Percentiles rank a stretch among this genome's conserved stretches.
Conservation (phyloP, 2,329 filamentous ascomycete species). For the Penicillium hesseltinei region DNA sequence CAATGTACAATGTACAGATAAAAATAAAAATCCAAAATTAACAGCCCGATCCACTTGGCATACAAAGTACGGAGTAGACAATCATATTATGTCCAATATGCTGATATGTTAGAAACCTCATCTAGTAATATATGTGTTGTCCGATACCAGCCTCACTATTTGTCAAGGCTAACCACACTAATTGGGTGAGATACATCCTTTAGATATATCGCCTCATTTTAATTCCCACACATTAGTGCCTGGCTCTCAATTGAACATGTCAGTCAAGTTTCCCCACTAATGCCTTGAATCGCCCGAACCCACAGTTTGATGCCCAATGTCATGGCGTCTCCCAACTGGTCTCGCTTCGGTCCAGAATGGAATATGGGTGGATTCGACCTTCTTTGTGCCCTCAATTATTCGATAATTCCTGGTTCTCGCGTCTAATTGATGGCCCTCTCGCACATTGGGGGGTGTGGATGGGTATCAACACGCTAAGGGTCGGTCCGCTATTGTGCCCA, state of each 20-base stretch:
- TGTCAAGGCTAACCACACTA: background rate
- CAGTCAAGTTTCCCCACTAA: constrained; percentile 13
- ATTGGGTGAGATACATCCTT: constrained; percentile 3
- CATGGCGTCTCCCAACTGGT: constrained; percentile 24
- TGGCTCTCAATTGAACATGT: constrained; percentile 22
- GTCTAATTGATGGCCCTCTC: constrained; percentile 13
- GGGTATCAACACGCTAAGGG: constrained; percentile 27
- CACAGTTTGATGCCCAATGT: constrained; percentile 27
- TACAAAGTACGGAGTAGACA: background rate
- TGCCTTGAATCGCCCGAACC: constrained; percentile 18
- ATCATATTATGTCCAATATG: constrained; percentile 3
- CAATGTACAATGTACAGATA: background rate
- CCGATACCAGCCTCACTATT: constrained; percentile 13
- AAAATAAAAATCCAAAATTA: background rate
- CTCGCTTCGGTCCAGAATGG: constrained; percentile 21
- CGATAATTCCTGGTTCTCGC: background rate
- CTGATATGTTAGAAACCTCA: background rate
- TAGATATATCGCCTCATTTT: background rate
- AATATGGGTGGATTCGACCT: constrained; percentile 20
- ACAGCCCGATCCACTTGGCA: background rate
- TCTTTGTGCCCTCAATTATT: constrained; percentile 5
- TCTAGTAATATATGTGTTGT: constrained; percentile 5
- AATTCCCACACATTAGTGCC: constrained; percentile 6
- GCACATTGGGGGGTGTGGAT: constrained; percentile 13
- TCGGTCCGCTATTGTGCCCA: constrained; percentile 21